Evolutionary conservation across 345 rosid genomes (phyloP).

Genomic region (Kernera saxatilis): DNA sequence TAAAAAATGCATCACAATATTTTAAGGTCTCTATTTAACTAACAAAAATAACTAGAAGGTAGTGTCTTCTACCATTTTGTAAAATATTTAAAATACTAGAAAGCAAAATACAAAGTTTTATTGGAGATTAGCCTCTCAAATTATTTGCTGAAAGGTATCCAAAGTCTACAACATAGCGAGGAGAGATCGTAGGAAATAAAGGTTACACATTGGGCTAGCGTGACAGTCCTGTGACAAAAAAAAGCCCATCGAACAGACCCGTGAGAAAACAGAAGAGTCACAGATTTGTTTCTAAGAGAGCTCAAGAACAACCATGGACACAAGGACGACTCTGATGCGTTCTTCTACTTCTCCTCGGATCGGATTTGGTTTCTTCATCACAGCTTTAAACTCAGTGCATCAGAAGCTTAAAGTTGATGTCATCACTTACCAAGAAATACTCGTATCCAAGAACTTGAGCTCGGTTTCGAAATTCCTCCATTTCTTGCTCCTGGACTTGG

Average conservation of each 20-base stretch:
- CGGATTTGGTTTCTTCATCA: not conserved
- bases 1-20: too few species aligned
- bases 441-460: slow-evolving; percentile 67
- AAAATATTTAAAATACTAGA: too few species aligned
- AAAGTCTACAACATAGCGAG: not conserved
- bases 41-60: too few species aligned
- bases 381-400: slow-evolving; percentile 45
- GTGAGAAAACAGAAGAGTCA: not conserved
- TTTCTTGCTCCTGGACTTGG: slow-evolving; percentile 50
- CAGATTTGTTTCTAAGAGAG: not conserved
- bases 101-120: not conserved
- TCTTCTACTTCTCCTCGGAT: slow-evolving; percentile 14
- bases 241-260: not conserved
- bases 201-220: not conserved
- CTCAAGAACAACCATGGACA: slow-evolving; percentile 2
- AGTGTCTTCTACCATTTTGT: too few species aligned
- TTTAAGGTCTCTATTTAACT: too few species aligned
- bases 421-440: slow-evolving; percentile 63
- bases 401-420: slow-evolving; percentile 55
- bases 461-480: slow-evolving; percentile 51
- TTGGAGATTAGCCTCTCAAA: not conserved
- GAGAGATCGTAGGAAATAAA: not conserved
- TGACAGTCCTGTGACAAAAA: not conserved
- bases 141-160: not conserved
- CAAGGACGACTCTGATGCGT: not conserved